phyloP scores from a whole-genome alignment of 2,329 filamentous ascomycete genomes.

The Diaporthe batatas region DNA sequence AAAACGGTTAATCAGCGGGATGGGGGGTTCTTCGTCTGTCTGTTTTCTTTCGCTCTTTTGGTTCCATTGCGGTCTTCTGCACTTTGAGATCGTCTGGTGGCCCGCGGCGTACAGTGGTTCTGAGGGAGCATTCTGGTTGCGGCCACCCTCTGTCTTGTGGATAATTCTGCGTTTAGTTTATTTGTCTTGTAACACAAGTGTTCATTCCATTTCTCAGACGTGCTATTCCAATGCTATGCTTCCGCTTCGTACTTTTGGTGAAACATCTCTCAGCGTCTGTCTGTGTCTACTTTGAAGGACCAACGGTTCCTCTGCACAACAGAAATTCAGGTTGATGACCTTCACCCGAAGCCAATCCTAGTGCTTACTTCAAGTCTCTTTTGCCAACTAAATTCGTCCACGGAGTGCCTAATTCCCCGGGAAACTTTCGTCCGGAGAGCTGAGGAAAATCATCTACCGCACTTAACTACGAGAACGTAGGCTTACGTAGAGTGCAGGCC shows the following conservation, averaged over 20 bases:
- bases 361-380: background rate
- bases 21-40: conserved; percentile 1
- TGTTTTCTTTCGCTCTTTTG: background rate
- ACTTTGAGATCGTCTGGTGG: conserved; percentile 7
- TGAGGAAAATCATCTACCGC: background rate
- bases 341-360: background rate
- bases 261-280: too few species aligned
- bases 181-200: background rate
- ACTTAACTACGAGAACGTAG: background rate
- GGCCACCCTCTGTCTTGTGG: background rate
- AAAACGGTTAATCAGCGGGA: conserved; percentile 5
- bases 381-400: background rate
- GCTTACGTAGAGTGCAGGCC: too few species aligned
- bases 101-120: background rate
- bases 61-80: background rate
- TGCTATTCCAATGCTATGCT: background rate
- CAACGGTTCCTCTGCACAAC: background rate
- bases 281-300: background rate
- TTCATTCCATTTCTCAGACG: background rate
- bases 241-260: background rate
- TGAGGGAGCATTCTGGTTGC: conserved; percentile 6
- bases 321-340: background rate
- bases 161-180: background rate
- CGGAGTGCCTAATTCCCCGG: too few species aligned
- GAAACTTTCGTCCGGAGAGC: too few species aligned